Evolutionary conservation across 352 stramenopile species (phyloP).

Genomic region (Phytophthora palmivora): DNA sequence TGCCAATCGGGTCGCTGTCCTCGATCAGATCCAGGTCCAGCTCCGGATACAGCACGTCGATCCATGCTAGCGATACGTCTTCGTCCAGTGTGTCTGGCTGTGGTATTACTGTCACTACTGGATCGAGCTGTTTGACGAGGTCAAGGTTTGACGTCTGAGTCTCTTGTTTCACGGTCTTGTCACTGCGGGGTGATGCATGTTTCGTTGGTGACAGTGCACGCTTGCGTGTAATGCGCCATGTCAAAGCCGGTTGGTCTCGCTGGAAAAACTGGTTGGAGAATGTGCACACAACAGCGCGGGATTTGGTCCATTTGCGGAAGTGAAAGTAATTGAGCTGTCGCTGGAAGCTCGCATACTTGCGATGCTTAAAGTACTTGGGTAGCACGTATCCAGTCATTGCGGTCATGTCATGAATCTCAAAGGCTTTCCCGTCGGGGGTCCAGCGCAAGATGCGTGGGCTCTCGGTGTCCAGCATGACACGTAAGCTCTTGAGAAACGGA

Average conservation of each 20-base stretch:
- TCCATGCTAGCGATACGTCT: slow-evolving; percentile 54
- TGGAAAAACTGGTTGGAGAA: slow-evolving; percentile 80
- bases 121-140: slow-evolving; percentile 23
- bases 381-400: slow-evolving; percentile 84
- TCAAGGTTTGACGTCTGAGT: slow-evolving; percentile 2
- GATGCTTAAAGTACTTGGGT: slow-evolving; percentile 93
- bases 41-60: slow-evolving; percentile 73
- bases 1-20: slow-evolving; percentile 13
- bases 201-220: slow-evolving; percentile 32
- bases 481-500: slow-evolving; percentile 66
- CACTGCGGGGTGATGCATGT: not conserved
- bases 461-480: slow-evolving; percentile 65
- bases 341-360: slow-evolving; percentile 91
- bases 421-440: slow-evolving; percentile 60
- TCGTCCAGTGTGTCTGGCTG: slow-evolving; percentile 21
- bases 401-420: slow-evolving; percentile 78
- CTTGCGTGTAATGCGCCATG: slow-evolving; percentile 74
- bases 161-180: not conserved
- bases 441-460: slow-evolving; percentile 59
- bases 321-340: slow-evolving; percentile 93
- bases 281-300: slow-evolving; percentile 71
- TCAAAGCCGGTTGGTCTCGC: slow-evolving; percentile 65
- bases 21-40: slow-evolving; percentile 47
- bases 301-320: slow-evolving; percentile 89
- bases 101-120: slow-evolving; percentile 14